Evolutionary conservation across 208 protist species (phyloP).

Genomic region (Spongospora subterranea): DNA sequence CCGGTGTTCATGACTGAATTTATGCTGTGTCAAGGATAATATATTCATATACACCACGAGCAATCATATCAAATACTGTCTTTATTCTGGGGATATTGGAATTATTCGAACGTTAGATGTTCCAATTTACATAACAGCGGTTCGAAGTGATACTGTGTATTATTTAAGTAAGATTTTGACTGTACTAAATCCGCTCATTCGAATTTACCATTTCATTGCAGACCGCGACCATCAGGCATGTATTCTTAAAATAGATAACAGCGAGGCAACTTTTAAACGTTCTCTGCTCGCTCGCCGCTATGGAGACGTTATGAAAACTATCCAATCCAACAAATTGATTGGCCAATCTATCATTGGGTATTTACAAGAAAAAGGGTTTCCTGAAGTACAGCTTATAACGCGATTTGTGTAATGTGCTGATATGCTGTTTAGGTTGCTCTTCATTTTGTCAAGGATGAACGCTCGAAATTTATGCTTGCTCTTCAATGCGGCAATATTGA

Average conservation of each 20-base stretch:
- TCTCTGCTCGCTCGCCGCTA: conserved; percentile 89
- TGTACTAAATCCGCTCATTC: not conserved
- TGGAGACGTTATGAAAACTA: conserved; percentile 89
- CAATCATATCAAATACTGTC: conserved; percentile 96
- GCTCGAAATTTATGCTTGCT: conserved; percentile 94
- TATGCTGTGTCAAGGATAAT: conserved; percentile 83
- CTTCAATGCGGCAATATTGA: conserved; percentile 97
- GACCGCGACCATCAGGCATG: conserved; percentile 86
- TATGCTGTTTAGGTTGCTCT: conserved; percentile 83
- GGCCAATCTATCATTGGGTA: conserved; percentile 97
- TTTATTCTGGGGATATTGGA: conserved; percentile 89
- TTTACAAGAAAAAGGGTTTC: conserved; percentile 94
- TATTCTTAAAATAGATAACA: conserved; percentile 86
- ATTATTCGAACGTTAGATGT: conserved; percentile 94
- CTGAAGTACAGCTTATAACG: conserved; percentile 75
- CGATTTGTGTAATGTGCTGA: not conserved
- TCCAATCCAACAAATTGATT: conserved; percentile 86
- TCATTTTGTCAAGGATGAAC: conserved; percentile 95
- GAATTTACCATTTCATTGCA: not conserved
- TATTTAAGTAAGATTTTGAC: conserved; percentile 72
- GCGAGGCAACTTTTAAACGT: conserved; percentile 93
- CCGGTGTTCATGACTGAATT: conserved; percentile 69
- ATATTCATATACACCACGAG: conserved; percentile 96
- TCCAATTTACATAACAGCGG: conserved; percentile 90
- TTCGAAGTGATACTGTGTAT: conserved; percentile 84